Base-by-base conservation (phyloP, 2,329 filamentous ascomycete genomes). In the Penicillium sp. region DNA sequence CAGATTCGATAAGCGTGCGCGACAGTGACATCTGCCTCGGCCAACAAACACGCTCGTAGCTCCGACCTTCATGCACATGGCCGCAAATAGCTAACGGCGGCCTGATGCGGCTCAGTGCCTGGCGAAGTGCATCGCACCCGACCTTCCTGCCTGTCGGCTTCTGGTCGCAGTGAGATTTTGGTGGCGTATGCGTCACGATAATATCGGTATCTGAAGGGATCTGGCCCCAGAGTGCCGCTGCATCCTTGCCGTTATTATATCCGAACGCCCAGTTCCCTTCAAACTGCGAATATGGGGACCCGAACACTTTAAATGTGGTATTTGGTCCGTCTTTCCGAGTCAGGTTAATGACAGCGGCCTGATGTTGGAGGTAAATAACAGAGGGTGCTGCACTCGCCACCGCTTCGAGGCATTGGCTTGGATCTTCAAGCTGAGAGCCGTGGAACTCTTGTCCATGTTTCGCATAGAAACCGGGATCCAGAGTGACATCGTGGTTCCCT, bases 401-500 rank as follows among this genome's bases (percentile, higher is more conserved):
- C 6, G 82, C 66, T 25, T 73, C 71, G 19, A 77, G 71, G 66
- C 80, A 83, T 60, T 73, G 70, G 35, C 75, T 65, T 10, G 77
- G 66, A 50, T 80, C 73, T 68, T 83, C 77, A n/a, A 71, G 74
- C 16, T 65, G 60, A 50, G 78, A 74, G 67, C 77, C 78, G 59
- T 80, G 80, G 65, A 80, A 80, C 31, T 67, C 66, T 3, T 62
- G 60, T 19, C 75, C 72, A 62, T 82, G 67, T 54, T 77, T 46
- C 42, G 67, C 61, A 63, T 80, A 83, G 67, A 83, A 83, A 1
- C 72, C 64, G 45, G 71, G 63, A 64, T 85, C 83, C 13, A 86
- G 75, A 3, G 81, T 81, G 44, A 83, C 73, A 66, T 86, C 84
- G 69, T 86, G 83, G 64, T 86, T 86, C 29, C 83, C 83, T 84